phyloP scores from a whole-genome alignment of 768 basidiomycete species.

The Lentinus tigrinus region DNA sequence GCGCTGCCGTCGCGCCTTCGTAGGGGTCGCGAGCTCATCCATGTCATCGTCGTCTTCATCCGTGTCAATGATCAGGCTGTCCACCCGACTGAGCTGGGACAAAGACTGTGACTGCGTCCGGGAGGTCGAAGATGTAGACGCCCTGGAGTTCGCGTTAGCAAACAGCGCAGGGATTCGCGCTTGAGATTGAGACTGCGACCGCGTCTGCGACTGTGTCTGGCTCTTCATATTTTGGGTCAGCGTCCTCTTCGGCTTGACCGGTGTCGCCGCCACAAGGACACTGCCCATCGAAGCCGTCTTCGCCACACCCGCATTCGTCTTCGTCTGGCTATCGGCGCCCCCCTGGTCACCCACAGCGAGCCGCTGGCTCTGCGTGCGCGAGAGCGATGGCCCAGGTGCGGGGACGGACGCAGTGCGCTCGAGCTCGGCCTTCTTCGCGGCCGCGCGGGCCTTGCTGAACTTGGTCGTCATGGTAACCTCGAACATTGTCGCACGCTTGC shows the following conservation, averaged over 20 bases:
- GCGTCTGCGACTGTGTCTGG: slow-evolving; percentile 6
- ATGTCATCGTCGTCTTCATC: not conserved
- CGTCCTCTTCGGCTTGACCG: slow-evolving; percentile 36
- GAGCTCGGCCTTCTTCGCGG: slow-evolving; percentile 5
- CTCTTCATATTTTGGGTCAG: not conserved
- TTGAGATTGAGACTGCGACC: slow-evolving; percentile 4
- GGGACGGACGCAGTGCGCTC: slow-evolving; percentile 1
- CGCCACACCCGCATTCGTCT: not conserved
- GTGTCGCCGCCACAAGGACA: slow-evolving; percentile 57
- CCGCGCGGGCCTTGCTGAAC: slow-evolving; percentile 38
- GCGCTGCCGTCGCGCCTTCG: slow-evolving; percentile 5
- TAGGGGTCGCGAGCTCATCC: slow-evolving; percentile 5
- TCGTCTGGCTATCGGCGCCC: not conserved
- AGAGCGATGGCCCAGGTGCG: slow-evolving; percentile 2
- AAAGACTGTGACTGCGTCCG: not conserved
- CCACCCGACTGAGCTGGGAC: not conserved
- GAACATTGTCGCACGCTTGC: slow-evolving; percentile 58
- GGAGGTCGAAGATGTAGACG: not conserved
- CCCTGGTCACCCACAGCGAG: not conserved
- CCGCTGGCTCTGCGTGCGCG: slow-evolving; percentile 9
- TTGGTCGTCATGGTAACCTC: slow-evolving; percentile 78
- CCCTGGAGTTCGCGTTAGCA: not conserved
- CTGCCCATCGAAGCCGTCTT: slow-evolving; percentile 29
- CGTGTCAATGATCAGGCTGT: slow-evolving; percentile 1
- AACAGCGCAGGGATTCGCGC: slow-evolving; percentile 10